Conservation (phyloP, 495 filamentous ascomycete species). For the Penicillium lagena region DNA sequence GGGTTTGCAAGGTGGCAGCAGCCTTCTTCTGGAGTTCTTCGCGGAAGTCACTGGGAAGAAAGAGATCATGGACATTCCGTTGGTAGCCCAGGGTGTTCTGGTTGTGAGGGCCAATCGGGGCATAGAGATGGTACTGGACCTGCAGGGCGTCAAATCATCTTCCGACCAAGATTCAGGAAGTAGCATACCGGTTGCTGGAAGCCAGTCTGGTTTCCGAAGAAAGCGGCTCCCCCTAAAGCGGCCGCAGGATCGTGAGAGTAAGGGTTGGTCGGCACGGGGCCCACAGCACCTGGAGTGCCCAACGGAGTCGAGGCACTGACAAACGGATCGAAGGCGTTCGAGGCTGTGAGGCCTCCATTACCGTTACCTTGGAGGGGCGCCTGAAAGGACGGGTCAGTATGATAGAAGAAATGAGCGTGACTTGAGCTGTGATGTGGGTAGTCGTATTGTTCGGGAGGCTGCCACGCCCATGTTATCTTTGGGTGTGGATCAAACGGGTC, state of each 20-base stretch:
- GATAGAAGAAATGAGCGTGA: slow-evolving; percentile 2
- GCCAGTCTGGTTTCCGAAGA: slow-evolving; percentile 46
- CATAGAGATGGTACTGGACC: slow-evolving; percentile 90
- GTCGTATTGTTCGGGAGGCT: not conserved
- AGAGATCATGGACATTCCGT: slow-evolving; percentile 78
- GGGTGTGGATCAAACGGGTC: too few species aligned
- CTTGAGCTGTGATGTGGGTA: slow-evolving; percentile 1
- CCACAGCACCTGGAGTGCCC: slow-evolving; percentile 41
- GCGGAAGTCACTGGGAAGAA: slow-evolving; percentile 74
- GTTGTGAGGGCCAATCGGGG: slow-evolving; percentile 74
- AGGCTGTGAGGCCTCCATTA: slow-evolving; percentile 23
- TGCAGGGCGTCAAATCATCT: slow-evolving; percentile 19
- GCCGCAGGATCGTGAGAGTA: slow-evolving; percentile 57
- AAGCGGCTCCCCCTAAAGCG: slow-evolving; percentile 44
- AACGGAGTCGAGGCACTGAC: slow-evolving; percentile 48
- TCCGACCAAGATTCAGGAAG: not conserved
- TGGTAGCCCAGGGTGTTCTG: slow-evolving; percentile 77
- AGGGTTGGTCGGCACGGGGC: slow-evolving; percentile 52
- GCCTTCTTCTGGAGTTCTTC: slow-evolving; percentile 86
- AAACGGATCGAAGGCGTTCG: slow-evolving; percentile 53
- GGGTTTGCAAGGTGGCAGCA: slow-evolving; percentile 74
- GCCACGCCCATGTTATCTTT: too few species aligned
- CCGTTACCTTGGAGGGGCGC: slow-evolving; percentile 37
- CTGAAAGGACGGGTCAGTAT: slow-evolving; percentile 16
- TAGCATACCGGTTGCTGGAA: slow-evolving; percentile 62